Conservation (phyloP, 768 basidiomycete genomes). For the Mycena kentingensis region DNA sequence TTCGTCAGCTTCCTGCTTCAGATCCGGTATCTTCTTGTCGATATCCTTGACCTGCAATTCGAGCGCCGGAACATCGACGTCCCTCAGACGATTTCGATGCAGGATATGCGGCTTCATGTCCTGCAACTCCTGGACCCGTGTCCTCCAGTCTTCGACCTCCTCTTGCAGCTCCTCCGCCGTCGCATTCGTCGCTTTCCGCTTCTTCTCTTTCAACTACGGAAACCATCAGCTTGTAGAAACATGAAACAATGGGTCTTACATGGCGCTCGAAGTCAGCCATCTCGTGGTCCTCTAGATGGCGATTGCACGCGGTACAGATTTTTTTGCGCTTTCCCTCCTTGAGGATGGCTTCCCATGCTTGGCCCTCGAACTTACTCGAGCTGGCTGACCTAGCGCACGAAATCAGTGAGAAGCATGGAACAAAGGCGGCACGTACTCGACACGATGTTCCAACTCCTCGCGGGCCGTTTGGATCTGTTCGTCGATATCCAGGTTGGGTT, state of each 20-base stretch:
- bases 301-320: slow-evolving; percentile 75
- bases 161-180: slow-evolving; percentile 42
- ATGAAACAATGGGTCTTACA: slow-evolving; percentile 42
- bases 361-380: slow-evolving; percentile 32
- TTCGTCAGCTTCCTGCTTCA: slow-evolving; percentile 59
- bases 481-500: slow-evolving; percentile 44
- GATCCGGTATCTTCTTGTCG: slow-evolving; percentile 55
- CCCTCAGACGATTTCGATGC: slow-evolving; percentile 54
- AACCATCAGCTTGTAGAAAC: slow-evolving; percentile 1
- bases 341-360: slow-evolving; percentile 58
- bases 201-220: slow-evolving; percentile 61
- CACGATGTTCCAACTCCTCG: slow-evolving; percentile 44
- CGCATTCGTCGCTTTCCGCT: slow-evolving; percentile 57
- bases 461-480: slow-evolving; percentile 50
- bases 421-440: slow-evolving; percentile 39
- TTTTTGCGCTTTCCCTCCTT: slow-evolving; percentile 61
- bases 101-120: slow-evolving; percentile 58
- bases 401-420: slow-evolving; percentile 1
- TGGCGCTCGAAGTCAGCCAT: slow-evolving; percentile 66
- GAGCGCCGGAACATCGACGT: slow-evolving; percentile 64
- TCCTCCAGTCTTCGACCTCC: slow-evolving; percentile 63
- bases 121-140: slow-evolving; percentile 58
- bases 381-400: slow-evolving; percentile 29
- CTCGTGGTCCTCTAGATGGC: slow-evolving; percentile 57
- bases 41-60: slow-evolving; percentile 61